Evolutionary conservation across 768 basidiomycete species (phyloP).

Genomic region (Crucibulum laeve): DNA sequence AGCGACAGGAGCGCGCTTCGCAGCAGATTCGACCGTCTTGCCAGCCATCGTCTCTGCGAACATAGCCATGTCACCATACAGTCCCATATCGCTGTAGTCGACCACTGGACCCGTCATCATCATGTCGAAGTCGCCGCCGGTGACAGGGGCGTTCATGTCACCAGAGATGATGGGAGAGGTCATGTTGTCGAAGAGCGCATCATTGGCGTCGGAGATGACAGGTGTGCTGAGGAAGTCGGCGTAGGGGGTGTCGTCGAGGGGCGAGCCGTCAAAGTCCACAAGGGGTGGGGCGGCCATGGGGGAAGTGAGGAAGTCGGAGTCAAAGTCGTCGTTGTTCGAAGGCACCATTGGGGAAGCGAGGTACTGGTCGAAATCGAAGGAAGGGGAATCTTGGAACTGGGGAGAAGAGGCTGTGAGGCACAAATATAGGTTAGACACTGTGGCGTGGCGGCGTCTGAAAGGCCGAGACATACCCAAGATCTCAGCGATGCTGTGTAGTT

Average conservation of each 20-base stretch:
- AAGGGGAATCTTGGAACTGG: slow-evolving; percentile 13
- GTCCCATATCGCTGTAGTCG: too few species aligned
- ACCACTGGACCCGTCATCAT: too few species aligned
- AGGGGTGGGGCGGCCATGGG: slow-evolving; percentile 19
- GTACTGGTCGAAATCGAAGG: slow-evolving; percentile 20
- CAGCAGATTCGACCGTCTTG: too few species aligned
- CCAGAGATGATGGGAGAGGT: slow-evolving; percentile 5
- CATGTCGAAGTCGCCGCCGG: slow-evolving; percentile 5
- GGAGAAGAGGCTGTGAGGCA: slow-evolving; percentile 12
- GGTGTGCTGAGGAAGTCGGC: slow-evolving; percentile 35
- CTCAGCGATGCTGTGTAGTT: slow-evolving; percentile 13
- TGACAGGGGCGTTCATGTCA: background rate
- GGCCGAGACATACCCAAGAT: slow-evolving; percentile 12
- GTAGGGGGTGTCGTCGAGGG: slow-evolving; percentile 30
- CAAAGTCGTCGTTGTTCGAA: slow-evolving; percentile 22
- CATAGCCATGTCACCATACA: too few species aligned
- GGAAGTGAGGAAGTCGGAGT: slow-evolving; percentile 27
- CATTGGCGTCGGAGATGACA: slow-evolving; percentile 17
- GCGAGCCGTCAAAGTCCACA: slow-evolving; percentile 26
- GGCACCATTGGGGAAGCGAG: slow-evolving; percentile 26
- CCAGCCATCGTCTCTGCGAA: too few species aligned
- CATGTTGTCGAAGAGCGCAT: slow-evolving; percentile 17
- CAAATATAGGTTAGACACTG: slow-evolving; percentile 8
- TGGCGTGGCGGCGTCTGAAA: slow-evolving; percentile 14
- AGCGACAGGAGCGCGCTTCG: too few species aligned